phyloP scores from a whole-genome alignment of 2,329 filamentous ascomycete genomes.

The Fusarium brevicatenulatum region DNA sequence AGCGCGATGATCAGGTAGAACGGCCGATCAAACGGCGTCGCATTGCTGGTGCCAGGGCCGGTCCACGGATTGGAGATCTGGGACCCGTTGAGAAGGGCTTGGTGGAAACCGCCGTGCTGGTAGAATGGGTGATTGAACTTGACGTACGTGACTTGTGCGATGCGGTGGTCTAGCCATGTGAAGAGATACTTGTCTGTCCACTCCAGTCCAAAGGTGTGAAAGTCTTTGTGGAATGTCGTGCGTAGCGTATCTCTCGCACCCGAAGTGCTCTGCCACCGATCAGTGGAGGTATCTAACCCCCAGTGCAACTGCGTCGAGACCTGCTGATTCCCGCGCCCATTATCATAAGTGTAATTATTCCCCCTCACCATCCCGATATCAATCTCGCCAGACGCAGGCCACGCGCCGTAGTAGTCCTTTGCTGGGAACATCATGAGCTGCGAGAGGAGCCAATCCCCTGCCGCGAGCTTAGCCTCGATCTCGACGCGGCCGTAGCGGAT shows the following conservation, averaged over 20 bases:
- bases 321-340: background rate
- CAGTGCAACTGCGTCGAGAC: background rate
- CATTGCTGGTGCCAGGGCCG: background rate
- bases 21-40: accelerated
- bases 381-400: slow-evolving; percentile 63
- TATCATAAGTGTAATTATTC: slow-evolving; percentile 47
- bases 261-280: background rate
- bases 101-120: background rate
- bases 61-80: background rate
- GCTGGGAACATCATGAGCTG: background rate
- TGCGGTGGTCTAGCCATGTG: background rate
- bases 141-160: background rate
- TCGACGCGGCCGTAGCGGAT: background rate
- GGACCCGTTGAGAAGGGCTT: background rate
- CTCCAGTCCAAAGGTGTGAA: slow-evolving; percentile 61
- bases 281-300: background rate
- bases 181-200: slow-evolving; percentile 33
- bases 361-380: slow-evolving; percentile 62
- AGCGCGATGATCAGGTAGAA: background rate
- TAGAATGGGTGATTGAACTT: background rate
- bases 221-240: slow-evolving; percentile 30
- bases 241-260: background rate
- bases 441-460: background rate
- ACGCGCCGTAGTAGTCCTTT: slow-evolving; percentile 53
- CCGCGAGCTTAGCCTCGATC: background rate